Conservation (phyloP, 192 early-diverging fungal species). For the Radiomyces spectabilis region DNA sequence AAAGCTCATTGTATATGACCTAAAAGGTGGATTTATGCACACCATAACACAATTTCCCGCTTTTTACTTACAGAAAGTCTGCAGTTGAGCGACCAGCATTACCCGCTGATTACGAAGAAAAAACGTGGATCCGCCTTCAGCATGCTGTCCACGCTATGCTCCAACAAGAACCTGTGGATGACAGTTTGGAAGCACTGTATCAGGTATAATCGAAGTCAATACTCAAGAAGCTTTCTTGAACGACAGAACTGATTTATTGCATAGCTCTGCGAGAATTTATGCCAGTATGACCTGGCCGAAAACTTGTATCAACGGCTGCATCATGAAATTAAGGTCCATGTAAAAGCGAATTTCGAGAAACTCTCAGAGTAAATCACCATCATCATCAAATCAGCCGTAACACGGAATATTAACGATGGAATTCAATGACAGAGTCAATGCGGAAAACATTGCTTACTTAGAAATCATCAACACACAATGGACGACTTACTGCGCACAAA, state of each 20-base stretch:
- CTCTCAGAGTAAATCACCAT: too few species aligned
- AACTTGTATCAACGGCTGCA: slow-evolving; percentile 53
- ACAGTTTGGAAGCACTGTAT: neutral
- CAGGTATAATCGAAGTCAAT: too few species aligned
- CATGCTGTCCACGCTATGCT: neutral
- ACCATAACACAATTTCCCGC: too few species aligned
- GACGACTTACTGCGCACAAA: slow-evolving; percentile 62
- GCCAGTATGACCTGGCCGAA: slow-evolving; percentile 63
- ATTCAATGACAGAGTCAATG: slow-evolving; percentile 11
- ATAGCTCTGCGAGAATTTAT: slow-evolving; percentile 66
- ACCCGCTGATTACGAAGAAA: neutral
- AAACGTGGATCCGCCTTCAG: neutral
- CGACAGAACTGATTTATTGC: too few species aligned
- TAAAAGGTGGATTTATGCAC: too few species aligned
- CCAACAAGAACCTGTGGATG: too few species aligned
- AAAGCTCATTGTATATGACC: neutral
- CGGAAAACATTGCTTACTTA: slow-evolving; percentile 29
- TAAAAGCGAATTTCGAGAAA: too few species aligned
- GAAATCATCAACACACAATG: slow-evolving; percentile 46
- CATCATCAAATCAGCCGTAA: too few species aligned
- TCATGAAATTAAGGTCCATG: too few species aligned
- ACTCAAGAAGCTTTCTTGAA: too few species aligned
- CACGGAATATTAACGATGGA: slow-evolving; percentile 41
- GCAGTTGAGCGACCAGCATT: neutral
- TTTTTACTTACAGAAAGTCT: too few species aligned